Evolutionary conservation across 768 basidiomycete species (phyloP).

Genomic region (Tylopilus subfusipes): DNA sequence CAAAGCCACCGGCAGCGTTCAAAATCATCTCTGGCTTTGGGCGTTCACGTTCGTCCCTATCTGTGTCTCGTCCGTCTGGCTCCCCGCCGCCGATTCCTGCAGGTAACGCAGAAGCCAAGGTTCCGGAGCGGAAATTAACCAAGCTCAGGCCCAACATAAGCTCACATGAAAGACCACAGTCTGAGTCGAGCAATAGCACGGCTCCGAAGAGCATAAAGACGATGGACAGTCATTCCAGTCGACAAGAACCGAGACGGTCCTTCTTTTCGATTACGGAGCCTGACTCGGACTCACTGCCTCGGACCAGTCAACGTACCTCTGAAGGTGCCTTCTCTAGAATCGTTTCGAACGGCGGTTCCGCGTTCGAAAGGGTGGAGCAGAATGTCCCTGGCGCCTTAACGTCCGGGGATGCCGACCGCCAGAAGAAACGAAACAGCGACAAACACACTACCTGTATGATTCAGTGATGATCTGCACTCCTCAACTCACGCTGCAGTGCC

Average conservation of each 20-base stretch:
- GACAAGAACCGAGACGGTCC: slow-evolving; percentile 36
- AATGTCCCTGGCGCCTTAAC: slow-evolving; percentile 6
- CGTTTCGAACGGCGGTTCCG: slow-evolving; percentile 6
- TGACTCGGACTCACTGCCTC: slow-evolving; percentile 22
- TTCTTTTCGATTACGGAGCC: slow-evolving; percentile 33
- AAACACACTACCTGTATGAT: slow-evolving; percentile 25
- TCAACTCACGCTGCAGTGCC: background rate
- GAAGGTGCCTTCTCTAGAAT: slow-evolving; percentile 23
- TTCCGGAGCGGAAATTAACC: slow-evolving; percentile 32
- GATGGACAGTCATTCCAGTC: slow-evolving; percentile 43
- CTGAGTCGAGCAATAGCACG: slow-evolving; percentile 59
- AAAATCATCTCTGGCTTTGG: slow-evolving; percentile 65
- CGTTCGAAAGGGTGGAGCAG: slow-evolving; percentile 7
- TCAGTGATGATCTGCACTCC: slow-evolving; percentile 18
- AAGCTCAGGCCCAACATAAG: slow-evolving; percentile 36
- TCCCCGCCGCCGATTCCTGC: slow-evolving; percentile 28
- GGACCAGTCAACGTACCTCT: slow-evolving; percentile 9
- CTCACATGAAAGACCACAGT: slow-evolving; percentile 48
- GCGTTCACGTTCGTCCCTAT: slow-evolving; percentile 57
- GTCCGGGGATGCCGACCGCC: slow-evolving; percentile 15
- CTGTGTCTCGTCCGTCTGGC: slow-evolving; percentile 36
- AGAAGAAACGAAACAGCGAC: slow-evolving; percentile 30
- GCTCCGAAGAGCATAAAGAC: slow-evolving; percentile 57
- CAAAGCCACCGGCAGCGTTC: slow-evolving; percentile 56
- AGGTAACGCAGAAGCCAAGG: slow-evolving; percentile 21